These are phyloP conservation scores for Fusarium sp. DNA, from an alignment of 2,329 filamentous ascomycete genomes.

Conservation along the genomic window DNA sequence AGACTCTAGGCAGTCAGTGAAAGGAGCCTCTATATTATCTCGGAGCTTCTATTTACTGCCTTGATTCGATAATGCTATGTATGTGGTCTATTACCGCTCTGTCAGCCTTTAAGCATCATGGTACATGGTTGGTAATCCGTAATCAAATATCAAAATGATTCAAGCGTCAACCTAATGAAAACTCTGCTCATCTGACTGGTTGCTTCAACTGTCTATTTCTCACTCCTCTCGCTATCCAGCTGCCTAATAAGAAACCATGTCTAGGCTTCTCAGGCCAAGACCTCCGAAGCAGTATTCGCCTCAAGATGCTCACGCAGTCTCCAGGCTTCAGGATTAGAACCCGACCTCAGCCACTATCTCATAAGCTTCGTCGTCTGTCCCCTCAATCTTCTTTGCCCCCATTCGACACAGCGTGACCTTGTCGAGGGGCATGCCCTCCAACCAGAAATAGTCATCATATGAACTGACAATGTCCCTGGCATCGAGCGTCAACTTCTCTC, in stretches of 20 bases:
- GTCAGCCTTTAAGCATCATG: not conserved
- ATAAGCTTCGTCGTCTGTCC: constrained; percentile 64
- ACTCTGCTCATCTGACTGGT: not conserved
- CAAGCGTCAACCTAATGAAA: not conserved
- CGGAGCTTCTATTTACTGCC: not conserved
- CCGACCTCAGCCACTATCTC: constrained; percentile 63
- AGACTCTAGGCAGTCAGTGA: not conserved
- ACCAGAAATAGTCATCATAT: constrained; percentile 77
- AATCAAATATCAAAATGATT: not conserved
- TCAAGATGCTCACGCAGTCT: not conserved
- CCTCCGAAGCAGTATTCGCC: not conserved
- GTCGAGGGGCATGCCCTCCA: constrained; percentile 73
- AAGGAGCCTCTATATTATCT: too few relatives aligned
- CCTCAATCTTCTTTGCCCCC: constrained; percentile 77
- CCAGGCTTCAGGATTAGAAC: constrained; percentile 46
- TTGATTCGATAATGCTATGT: not conserved
- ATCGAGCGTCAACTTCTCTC: constrained; percentile 61
- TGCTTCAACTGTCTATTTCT: not conserved
- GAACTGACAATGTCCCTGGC: constrained; percentile 64
- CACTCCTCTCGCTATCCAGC: not conserved
- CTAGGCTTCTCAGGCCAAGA: not conserved
- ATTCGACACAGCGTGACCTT: constrained; percentile 84
- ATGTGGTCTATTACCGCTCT: not conserved
- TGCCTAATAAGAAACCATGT: not conserved
- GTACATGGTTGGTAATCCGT: constrained; percentile 8